Percentiles rank a stretch among this genome's conserved stretches.
Conservation (phyloP, 164 flowering plant species). For the Magnolia changhungtana region DNA sequence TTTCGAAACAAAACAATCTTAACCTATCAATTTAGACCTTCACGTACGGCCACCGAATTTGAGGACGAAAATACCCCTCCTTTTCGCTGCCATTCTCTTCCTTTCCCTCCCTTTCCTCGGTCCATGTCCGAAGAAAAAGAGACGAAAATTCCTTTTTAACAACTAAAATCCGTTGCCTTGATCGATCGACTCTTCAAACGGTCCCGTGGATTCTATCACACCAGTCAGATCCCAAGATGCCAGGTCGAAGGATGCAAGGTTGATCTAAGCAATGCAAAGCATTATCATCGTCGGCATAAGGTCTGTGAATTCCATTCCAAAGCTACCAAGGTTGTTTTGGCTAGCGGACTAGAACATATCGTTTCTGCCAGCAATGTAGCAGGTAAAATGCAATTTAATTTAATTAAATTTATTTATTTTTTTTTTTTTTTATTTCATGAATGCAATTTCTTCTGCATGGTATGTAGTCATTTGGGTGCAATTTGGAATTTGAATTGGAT, state of each 20-base stretch:
- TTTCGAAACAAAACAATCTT: too few relatives aligned
- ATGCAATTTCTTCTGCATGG: not conserved
- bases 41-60: too few relatives aligned
- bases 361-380: slow-evolving; percentile 35
- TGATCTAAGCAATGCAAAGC: slow-evolving; percentile 27
- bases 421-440: too few relatives aligned
- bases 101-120: too few relatives aligned
- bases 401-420: too few relatives aligned
- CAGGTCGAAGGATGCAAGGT: slow-evolving; percentile 32
- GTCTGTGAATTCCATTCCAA: slow-evolving; percentile 34
- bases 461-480: not conserved
- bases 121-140: too few relatives aligned
- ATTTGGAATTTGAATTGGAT: not conserved
- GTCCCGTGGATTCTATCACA: slow-evolving; percentile 24
- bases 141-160: too few relatives aligned
- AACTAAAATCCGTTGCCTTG: slow-evolving; percentile 1
- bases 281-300: slow-evolving; percentile 29
- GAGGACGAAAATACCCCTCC: too few relatives aligned
- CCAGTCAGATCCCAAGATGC: slow-evolving; percentile 23
- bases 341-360: slow-evolving; percentile 22
- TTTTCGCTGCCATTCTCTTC: too few relatives aligned
- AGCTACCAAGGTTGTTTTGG: slow-evolving; percentile 25
- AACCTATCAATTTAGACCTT: too few relatives aligned
- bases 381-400: slow-evolving; percentile 20
- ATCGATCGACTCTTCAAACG: slow-evolving; percentile 21